Percentiles rank a stretch among this genome's conserved stretches.
phyloP scores from a whole-genome alignment of 1,284 basidiomycete species.

The Ustilago xerochloae region DNA sequence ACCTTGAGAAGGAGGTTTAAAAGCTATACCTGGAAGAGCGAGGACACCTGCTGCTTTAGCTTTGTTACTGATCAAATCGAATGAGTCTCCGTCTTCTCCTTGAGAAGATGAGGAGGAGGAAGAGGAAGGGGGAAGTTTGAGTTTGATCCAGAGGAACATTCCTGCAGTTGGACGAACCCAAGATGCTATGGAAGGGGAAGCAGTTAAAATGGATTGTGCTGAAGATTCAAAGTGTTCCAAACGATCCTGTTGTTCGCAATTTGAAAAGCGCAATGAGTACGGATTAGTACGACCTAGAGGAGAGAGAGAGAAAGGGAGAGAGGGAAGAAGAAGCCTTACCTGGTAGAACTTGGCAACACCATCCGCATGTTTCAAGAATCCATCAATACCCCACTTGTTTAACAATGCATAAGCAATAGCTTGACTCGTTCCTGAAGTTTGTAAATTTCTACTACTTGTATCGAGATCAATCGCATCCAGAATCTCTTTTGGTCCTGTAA shows the following conservation, averaged over 20 bases:
- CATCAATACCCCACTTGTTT: conserved; percentile 76
- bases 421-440: conserved; percentile 80
- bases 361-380: conserved; percentile 79
- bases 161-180: conserved; percentile 89
- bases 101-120: background rate
- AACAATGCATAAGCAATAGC: conserved; percentile 79
- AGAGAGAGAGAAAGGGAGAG: background rate
- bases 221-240: conserved; percentile 33
- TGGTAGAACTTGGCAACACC: conserved; percentile 81
- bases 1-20: conserved; percentile 33
- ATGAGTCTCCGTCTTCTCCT: conserved; percentile 75
- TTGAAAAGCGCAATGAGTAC: background rate
- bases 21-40: conserved; percentile 80
- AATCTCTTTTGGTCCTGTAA: conserved; percentile 80
- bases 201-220: conserved; percentile 14
- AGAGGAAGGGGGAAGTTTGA: conserved; percentile 56
- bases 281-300: background rate
- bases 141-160: conserved; percentile 69
- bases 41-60: conserved; percentile 86
- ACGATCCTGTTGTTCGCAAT: conserved; percentile 13
- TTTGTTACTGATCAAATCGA: conserved; percentile 78
- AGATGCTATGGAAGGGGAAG: conserved; percentile 41
- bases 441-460: conserved; percentile 80
- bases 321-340: conserved; percentile 41
- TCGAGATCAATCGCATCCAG: conserved; percentile 80